Conservation (phyloP, 805 yeast species). For the Pichia exigua region DNA sequence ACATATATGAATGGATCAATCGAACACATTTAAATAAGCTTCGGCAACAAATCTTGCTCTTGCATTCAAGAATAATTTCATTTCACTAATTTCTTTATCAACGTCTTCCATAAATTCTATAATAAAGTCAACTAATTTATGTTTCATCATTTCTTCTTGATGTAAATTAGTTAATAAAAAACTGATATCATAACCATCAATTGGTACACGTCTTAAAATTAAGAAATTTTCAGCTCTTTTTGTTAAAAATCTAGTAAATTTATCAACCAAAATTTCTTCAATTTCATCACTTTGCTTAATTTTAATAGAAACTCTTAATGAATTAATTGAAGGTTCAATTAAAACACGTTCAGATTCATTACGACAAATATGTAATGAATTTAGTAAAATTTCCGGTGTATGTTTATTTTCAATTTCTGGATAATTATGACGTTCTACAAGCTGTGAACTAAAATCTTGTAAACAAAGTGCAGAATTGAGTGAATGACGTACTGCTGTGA, state of each 20-base stretch:
- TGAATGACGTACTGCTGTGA: conserved; percentile 88
- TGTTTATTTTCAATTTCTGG: conserved; percentile 90
- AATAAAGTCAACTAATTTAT: conserved; percentile 90
- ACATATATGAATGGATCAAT: conserved; percentile 30
- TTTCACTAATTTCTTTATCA: conserved; percentile 96
- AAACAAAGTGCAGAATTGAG: conserved; percentile 89
- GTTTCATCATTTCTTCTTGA: conserved; percentile 92
- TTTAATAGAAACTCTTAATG: conserved; percentile 82
- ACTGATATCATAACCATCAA: conserved; percentile 86
- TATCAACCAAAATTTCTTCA: conserved; percentile 88
- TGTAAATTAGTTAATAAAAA: conserved; percentile 90
- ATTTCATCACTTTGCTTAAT: conserved; percentile 98
- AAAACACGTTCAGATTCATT: conserved; percentile 89
- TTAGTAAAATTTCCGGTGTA: conserved; percentile 75
- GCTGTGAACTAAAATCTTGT: conserved; percentile 90
- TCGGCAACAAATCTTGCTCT: conserved; percentile 98
- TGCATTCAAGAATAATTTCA: conserved; percentile 93
- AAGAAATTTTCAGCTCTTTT: conserved; percentile 94
- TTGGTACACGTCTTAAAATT: conserved; percentile 84
- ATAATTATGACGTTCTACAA: conserved; percentile 93
- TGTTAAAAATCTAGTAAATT: conserved; percentile 87
- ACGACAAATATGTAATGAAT: conserved; percentile 84
- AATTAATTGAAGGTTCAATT: conserved; percentile 90
- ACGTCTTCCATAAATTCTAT: conserved; percentile 99
- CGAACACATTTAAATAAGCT: conserved; percentile 86